Conservation (phyloP, 179 eudicot species). For the Patellifolia procumbens region DNA sequence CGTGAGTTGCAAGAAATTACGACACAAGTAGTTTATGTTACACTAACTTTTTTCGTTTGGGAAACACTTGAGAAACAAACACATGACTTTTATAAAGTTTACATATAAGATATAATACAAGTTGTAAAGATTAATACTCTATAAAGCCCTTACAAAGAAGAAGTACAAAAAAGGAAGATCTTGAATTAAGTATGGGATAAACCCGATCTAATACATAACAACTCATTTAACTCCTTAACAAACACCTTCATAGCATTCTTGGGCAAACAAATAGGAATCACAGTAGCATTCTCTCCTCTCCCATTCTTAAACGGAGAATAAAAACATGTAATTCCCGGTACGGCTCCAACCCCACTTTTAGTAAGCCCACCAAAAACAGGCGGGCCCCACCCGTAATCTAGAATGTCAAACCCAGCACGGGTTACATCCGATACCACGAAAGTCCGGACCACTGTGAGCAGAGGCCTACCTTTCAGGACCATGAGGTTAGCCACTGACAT, state of each 20-base stretch:
- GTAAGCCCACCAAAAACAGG: slow-evolving; percentile 46
- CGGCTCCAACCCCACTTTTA: slow-evolving; percentile 20
- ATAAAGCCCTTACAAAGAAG: slow-evolving; percentile 12
- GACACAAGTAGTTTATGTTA: no score
- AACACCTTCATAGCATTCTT: slow-evolving; percentile 42
- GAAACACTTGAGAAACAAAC: no score
- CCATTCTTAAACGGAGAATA: slow-evolving; percentile 28
- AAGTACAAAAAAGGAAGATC: neutral
- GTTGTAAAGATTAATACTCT: no score
- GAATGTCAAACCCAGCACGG: slow-evolving; percentile 42
- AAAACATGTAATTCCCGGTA: slow-evolving; percentile 33
- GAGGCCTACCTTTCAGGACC: slow-evolving; percentile 50
- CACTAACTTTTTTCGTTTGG: no score
- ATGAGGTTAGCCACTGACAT: slow-evolving; percentile 56
- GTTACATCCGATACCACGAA: slow-evolving; percentile 53
- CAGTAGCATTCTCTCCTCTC: slow-evolving; percentile 38
- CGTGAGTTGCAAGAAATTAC: no score
- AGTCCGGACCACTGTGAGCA: slow-evolving; percentile 37
- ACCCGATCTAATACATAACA: slow-evolving; percentile 4
- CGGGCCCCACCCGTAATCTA: slow-evolving; percentile 72
- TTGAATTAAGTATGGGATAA: neutral
- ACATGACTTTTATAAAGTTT: no score
- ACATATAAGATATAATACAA: no score
- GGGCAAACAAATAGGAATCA: slow-evolving; percentile 48
- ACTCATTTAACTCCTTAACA: slow-evolving; percentile 25